Base-by-base conservation (phyloP, 768 basidiomycete species). In the Russula lepida region DNA sequence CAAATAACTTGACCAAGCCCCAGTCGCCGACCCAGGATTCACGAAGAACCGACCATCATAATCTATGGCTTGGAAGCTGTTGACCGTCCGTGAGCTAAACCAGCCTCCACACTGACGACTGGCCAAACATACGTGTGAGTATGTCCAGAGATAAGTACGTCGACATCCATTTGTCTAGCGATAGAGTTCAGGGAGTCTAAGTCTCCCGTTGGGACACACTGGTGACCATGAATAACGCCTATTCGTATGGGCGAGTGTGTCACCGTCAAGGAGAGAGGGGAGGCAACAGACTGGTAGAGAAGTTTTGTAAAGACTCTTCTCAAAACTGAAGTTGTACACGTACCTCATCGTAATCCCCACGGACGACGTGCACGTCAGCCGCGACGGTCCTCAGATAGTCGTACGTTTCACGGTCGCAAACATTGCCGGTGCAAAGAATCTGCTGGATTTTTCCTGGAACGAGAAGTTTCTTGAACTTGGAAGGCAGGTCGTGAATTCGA, bases 281-380 rank as follows among this genome's bases (percentile, higher is more conserved):
- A 89, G 30, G 81, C 75, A 19, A 85, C 77, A 70, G 81, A 82
- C 84, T 85, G 70, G 55, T 23, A 54, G 25, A 41, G 19, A 46
- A 27, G 33, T 19, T 50, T 43, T 15, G 35, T n/a, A 37, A 6
- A 19, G 28, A 17, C 8, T 1, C 13, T 12, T 27, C 12, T 5
- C 21, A 1, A 44, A 60, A 30, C n/a, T 27, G 25, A 55, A 19
- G 73, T 27, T 19, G 6, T 77, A 62, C 70, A 93, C 92, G 63
- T 70, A 93, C 92, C 78, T 98, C 95, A 71, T 99, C 97, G 68
- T 92, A 97, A 72, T 98, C 97, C 4, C 97, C 97, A 67, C 85
- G 80, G 2, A 95, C 95, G 46, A 93, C 88, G 66, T 90, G 81
- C 7, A 98, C 90, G 69, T 98, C 97, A 11, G 90, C 85, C 19